Evolutionary conservation across 192 early-diverging fungal genomes (phyloP), one percentile per base, ranked within the genome.

Genomic region (Dimargaris verticillata): DNA sequence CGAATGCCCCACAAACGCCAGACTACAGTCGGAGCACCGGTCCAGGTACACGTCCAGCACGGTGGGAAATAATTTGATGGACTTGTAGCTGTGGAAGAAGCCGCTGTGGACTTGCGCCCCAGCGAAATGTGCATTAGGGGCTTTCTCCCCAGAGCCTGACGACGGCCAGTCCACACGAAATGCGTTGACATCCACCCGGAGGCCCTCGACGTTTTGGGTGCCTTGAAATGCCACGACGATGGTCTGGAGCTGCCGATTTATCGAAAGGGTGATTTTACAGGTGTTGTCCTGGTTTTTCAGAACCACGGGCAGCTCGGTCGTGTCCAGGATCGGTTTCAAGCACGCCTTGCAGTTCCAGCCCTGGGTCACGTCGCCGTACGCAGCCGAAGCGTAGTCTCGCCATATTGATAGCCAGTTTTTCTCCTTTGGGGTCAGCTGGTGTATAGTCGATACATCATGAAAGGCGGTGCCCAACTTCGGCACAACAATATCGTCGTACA

Each of bases 151-250:
- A 1, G 22, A 13, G 3, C 3, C 1, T 5, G 12, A 4, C 3
- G 17, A 13, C 20, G 51, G 51, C 51, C 51, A 52, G 20, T n/a
- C 5, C 2, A 52, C 12, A 4, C 18, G 25, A 24, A 13, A 3
- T 5, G 51, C 51, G 5, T 20, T 12, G 25, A 52, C 4, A 25
- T 52, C 51, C 4, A 26, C 24, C 20, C 12, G 1, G 12, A 52
- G 25, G 2, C 20, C 17, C 51, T 26, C 20, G n/a, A 52, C 13
- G 24, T 26, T 26, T 25, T 52, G 51, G 51, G 51, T 52, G 3
- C 51, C 51, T 12, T 25, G 51, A 25, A 52, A 52, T 20, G 51
- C 51, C 51, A 52, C 51, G 25, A 25, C 24, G 25, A 52, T 52
- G 17, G 12, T 5, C 4, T 25, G 51, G 4, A 52, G 51, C 12